phyloP scores from a whole-genome alignment of 306 rosid species.

The Casuarina equisetifolia region DNA sequence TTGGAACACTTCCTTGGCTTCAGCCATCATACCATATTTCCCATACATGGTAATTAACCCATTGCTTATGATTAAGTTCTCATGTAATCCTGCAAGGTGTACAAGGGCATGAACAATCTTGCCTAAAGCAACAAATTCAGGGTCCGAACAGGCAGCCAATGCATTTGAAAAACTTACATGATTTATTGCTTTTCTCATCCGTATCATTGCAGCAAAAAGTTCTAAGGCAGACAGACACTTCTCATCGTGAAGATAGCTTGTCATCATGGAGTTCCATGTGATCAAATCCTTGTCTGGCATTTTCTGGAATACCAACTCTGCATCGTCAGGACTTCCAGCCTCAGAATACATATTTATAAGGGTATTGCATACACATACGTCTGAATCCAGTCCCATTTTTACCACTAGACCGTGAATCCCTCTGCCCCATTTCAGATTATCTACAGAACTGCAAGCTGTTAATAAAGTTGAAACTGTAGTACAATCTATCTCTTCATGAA shows the following conservation, averaged over 20 bases:
- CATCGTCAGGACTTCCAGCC: constrained; percentile 58
- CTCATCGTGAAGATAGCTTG: constrained; percentile 65
- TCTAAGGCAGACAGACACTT: constrained; percentile 42
- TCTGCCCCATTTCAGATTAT: constrained; percentile 73
- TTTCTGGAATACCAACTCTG: constrained; percentile 58
- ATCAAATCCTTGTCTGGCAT: constrained; percentile 80
- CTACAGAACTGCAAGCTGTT: constrained; percentile 54
- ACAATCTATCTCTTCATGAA: constrained; percentile 45
- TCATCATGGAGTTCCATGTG: constrained; percentile 93
- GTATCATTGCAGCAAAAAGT: constrained; percentile 59
- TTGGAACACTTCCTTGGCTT: constrained; percentile 48
- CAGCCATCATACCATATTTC: constrained; percentile 53
- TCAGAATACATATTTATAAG: constrained; percentile 81
- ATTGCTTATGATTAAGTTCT: constrained; percentile 62
- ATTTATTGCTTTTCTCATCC: constrained; percentile 39
- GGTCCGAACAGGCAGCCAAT: constrained; percentile 69
- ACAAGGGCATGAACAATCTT: constrained; percentile 69
- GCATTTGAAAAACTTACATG: constrained; percentile 71
- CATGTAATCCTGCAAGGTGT: constrained; percentile 47
- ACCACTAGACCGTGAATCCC: constrained; percentile 66
- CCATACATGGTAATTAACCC: constrained; percentile 83
- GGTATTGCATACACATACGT: constrained; percentile 70
- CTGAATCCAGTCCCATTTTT: constrained; percentile 68
- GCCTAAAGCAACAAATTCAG: constrained; percentile 46
- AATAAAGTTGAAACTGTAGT: constrained; percentile 64